Evolutionary conservation across 371 early-diverging fungal genomes (phyloP), one percentile per base, ranked within the genome.

Genomic region (Polyrhizophydium stewartii): DNA sequence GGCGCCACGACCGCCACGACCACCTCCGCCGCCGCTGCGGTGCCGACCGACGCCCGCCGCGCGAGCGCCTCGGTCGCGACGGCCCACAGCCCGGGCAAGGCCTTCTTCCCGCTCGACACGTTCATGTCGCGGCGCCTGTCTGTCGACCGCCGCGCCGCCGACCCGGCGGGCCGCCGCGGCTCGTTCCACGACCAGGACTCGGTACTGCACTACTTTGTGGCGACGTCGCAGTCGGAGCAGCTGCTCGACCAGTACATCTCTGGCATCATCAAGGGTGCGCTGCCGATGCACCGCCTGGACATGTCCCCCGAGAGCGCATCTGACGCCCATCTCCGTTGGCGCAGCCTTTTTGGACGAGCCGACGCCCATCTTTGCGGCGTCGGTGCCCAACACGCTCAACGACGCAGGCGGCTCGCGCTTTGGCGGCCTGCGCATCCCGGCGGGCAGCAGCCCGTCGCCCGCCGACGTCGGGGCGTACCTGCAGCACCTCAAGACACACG

Each of bases 141-240:
- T 3, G 49, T 47, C 49, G 49, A 47, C 49, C 3, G 3, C 7
- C 49, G 49, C 22, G 49, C 16, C 7, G 7, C 3, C 16, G 49
- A 47, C 28, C 35, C 32, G 45, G 6, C 58, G 25, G 53, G 30
- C 55, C 52, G 60, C 37, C 64, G 60, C 13, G 22, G 13, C 12
- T 64, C 64, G 25, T 68, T 64, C 32, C 49, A 56, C 16, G 66
- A 69, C 45, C 62, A 73, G 57, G 77, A 76, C 57, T 70, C 71
- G 9, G 72, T 71, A 16, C 67, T 76, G 37, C 77, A 76, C 58
- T 76, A 76, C 61, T 76, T 76, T 67, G 64, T 73, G 25, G 70
- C 77, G 5, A 76, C 74, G 1, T 51, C 58, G 9, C 62, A 69
- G 40, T 65, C 64, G 22, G 77, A 76, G 51, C 47, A 59, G 52